These are phyloP conservation scores for Crepidotus variabilis DNA, from an alignment of 768 basidiomycete genomes.

Conservation along the genomic window DNA sequence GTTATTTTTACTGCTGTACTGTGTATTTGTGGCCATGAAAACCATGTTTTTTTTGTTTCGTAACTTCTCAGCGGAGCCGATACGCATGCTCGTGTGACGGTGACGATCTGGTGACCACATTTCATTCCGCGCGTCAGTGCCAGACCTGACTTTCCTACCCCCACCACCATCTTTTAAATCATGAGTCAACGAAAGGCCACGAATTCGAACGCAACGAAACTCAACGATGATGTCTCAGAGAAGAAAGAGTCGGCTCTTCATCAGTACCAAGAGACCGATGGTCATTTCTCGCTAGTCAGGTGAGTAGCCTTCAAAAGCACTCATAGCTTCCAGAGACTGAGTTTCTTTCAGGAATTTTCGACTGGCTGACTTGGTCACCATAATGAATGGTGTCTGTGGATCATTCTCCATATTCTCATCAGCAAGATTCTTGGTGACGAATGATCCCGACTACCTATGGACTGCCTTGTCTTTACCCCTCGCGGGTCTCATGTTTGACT, in stretches of 20 bases:
- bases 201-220: constrained; percentile 16
- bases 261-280: constrained; percentile 84
- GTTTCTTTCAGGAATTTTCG: constrained; percentile 78
- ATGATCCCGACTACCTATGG: constrained; percentile 79
- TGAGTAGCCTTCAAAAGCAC: constrained; percentile 31
- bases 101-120: constrained; percentile 1
- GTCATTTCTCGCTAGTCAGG: constrained; percentile 98
- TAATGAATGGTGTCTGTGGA: constrained; percentile 99
- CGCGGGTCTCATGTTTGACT: constrained; percentile 96
- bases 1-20: neutral
- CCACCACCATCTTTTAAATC: constrained; percentile 9
- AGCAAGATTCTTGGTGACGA: constrained; percentile 79
- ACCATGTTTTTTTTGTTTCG: too few relatives aligned
- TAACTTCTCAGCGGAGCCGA: too few relatives aligned
- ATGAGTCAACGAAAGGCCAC: constrained; percentile 51
- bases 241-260: constrained; percentile 49
- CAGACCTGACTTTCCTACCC: neutral
- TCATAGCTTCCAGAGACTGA: constrained; percentile 10
- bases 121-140: neutral
- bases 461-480: constrained; percentile 86
- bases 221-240: constrained; percentile 20
- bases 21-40: too few relatives aligned
- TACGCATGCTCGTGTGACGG: too few relatives aligned
- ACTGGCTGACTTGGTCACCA: constrained; percentile 95
- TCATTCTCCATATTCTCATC: constrained; percentile 93